A percentile compares a stretch with the other conserved stretches of the same genome.
Conservation (phyloP, 495 filamentous ascomycete genomes). For the Hyaloscypha finlandica region DNA sequence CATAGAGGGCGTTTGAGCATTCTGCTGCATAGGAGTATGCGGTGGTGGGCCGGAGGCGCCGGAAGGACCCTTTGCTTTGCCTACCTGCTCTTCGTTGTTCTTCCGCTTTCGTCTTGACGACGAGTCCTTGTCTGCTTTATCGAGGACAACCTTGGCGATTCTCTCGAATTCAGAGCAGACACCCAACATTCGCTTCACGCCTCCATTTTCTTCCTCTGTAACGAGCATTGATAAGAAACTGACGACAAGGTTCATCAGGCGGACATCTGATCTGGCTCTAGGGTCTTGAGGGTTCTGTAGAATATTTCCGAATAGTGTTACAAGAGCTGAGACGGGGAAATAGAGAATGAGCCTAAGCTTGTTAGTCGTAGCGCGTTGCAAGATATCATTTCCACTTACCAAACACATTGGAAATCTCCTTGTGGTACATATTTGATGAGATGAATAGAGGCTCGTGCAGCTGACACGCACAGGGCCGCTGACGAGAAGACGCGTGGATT, state of each 20-base stretch:
- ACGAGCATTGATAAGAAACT: slow-evolving; percentile 75
- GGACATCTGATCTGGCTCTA: slow-evolving; percentile 83
- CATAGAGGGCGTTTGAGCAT: slow-evolving; percentile 17
- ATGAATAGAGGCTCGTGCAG: slow-evolving; percentile 89
- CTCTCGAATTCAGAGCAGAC: slow-evolving; percentile 94
- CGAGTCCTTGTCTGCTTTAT: slow-evolving; percentile 83
- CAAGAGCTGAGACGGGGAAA: slow-evolving; percentile 92
- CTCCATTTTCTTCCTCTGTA: slow-evolving; percentile 78
- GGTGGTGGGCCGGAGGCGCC: slow-evolving; percentile 3
- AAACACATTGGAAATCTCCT: slow-evolving; percentile 92
- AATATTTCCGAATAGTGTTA: slow-evolving; percentile 96
- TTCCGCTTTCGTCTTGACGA: slow-evolving; percentile 80
- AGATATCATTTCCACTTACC: slow-evolving; percentile 60
- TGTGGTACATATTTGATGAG: slow-evolving; percentile 95
- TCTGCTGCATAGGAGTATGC: slow-evolving; percentile 18
- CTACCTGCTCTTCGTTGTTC: slow-evolving; percentile 47
- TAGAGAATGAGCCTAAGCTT: slow-evolving; percentile 84
- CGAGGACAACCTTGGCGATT: slow-evolving; percentile 89
- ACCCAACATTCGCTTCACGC: slow-evolving; percentile 87
- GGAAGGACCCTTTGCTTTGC: slow-evolving; percentile 1
- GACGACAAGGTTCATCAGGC: slow-evolving; percentile 89
- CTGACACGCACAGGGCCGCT: slow-evolving; percentile 86
- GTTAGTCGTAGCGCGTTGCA: slow-evolving; percentile 25
- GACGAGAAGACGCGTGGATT: slow-evolving; percentile 96
- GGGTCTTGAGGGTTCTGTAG: slow-evolving; percentile 93